A percentile compares a stretch with the other conserved stretches of the same genome.
Evolutionary conservation across 805 yeast species (phyloP).

Genomic region (Candida maris): DNA sequence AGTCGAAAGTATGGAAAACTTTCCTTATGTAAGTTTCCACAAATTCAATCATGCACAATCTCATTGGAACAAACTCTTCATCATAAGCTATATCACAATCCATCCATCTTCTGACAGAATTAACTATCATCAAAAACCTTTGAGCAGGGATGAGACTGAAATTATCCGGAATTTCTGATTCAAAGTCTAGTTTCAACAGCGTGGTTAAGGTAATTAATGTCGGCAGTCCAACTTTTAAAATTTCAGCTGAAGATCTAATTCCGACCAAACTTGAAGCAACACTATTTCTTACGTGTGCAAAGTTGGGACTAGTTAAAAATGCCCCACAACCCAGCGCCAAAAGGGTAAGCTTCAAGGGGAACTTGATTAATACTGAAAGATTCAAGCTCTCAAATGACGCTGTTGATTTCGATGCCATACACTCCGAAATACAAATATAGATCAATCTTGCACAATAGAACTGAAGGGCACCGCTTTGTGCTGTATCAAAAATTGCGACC

Average conservation of each 20-base stretch:
- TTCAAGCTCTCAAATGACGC: slow-evolving; percentile 23
- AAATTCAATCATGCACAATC: slow-evolving; percentile 51
- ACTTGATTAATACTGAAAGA: slow-evolving; percentile 31
- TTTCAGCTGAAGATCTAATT: slow-evolving; percentile 36
- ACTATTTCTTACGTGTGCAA: slow-evolving; percentile 54
- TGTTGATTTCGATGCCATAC: slow-evolving; percentile 24
- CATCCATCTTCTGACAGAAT: slow-evolving; percentile 52
- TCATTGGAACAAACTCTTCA: slow-evolving; percentile 43
- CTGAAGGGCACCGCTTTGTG: slow-evolving; percentile 7
- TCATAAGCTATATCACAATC: slow-evolving; percentile 63
- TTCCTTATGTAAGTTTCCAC: slow-evolving; percentile 26
- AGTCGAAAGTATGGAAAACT: slow-evolving; percentile 30
- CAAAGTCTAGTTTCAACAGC: slow-evolving; percentile 35
- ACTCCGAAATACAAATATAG: slow-evolving; percentile 28
- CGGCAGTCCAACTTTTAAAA: slow-evolving; percentile 40
- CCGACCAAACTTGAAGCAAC: slow-evolving; percentile 67
- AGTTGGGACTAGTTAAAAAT: slow-evolving; percentile 33
- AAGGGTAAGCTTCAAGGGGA: slow-evolving; percentile 35
- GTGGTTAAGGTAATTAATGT: slow-evolving; percentile 47
- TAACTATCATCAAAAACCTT: slow-evolving; percentile 59
- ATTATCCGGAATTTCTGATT: slow-evolving; percentile 18
- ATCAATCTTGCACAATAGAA: slow-evolving; percentile 36
- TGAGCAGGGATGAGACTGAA: slow-evolving; percentile 55
- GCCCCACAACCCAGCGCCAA: slow-evolving; percentile 34
- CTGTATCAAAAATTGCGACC: background rate